phyloP scores from a whole-genome alignment of 2,329 filamentous ascomycete genomes.

The Aspergillus sp. region DNA sequence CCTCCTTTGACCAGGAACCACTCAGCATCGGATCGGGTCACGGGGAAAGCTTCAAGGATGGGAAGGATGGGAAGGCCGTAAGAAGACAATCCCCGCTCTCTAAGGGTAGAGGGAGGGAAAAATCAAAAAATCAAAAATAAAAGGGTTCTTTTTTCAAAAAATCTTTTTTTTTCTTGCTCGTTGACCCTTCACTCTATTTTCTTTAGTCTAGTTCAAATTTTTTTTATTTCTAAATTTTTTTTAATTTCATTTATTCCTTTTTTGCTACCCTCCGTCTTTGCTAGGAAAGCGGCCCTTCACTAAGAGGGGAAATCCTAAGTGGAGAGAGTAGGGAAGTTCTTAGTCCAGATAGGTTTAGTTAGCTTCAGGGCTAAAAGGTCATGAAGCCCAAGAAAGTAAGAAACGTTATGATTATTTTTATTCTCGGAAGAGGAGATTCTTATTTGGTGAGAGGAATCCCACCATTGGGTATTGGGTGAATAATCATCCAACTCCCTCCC shows the following conservation, averaged over 20 bases:
- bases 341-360: conserved; percentile 14
- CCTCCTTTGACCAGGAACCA: conserved; percentile 11
- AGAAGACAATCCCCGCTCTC: not conserved
- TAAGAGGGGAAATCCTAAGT: conserved; percentile 7
- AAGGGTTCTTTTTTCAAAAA: not conserved
- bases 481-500: conserved; percentile 5
- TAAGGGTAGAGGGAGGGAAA: not conserved
- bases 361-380: conserved; percentile 15
- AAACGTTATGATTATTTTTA: conserved; percentile 5
- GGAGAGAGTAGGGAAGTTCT: conserved; percentile 14
- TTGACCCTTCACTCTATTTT: not conserved
- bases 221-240: conserved; percentile 1
- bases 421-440: not conserved
- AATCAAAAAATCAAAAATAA: not conserved
- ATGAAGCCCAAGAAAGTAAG: conserved; percentile 3
- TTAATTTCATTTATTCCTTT: conserved; percentile 11
- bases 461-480: conserved; percentile 1
- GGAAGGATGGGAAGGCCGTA: not conserved
- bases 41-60: not conserved
- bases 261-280: too few relatives aligned
- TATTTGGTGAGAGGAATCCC: not conserved
- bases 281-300: not conserved
- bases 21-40: not conserved
- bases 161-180: too few relatives aligned
- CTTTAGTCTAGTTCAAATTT: conserved; percentile 8